Percentiles rank a stretch among this genome's conserved stretches.
These are phyloP conservation scores for Striga asiatica DNA, from an alignment of 257 asterid species.

Conservation along the genomic window DNA sequence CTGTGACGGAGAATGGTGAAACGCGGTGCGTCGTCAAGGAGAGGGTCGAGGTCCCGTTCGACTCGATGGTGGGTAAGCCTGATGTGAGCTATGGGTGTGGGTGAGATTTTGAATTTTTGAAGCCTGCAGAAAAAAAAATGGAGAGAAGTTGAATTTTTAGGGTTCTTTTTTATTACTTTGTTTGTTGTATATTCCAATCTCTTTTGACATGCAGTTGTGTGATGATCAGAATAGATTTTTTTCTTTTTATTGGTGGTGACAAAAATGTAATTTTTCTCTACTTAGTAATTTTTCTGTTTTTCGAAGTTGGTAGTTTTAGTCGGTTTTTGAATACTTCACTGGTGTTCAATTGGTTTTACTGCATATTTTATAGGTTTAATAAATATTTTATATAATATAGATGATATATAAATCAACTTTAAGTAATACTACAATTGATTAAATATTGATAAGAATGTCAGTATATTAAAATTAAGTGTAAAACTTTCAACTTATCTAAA, in stretches of 20 bases:
- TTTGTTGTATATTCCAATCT: conserved; percentile 21
- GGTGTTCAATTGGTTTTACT: no score
- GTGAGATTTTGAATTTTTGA: conserved; percentile 22
- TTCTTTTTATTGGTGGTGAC: background rate
- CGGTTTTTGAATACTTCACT: no score
- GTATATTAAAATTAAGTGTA: no score
- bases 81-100: conserved; percentile 93
- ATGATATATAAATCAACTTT: no score
- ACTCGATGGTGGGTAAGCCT: conserved; percentile 50
- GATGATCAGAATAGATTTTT: background rate
- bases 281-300: no score
- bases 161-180: conserved; percentile 2
- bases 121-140: background rate
- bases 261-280: background rate
- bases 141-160: background rate
- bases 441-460: no score
- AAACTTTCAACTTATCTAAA: no score
- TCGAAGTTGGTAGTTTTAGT: no score
- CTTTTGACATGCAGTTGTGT: background rate
- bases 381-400: no score
- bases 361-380: no score
- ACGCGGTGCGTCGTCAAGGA: conserved; percentile 68
- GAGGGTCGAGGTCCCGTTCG: conserved; percentile 86
- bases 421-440: no score
- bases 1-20: conserved; percentile 65